Evolutionary conservation across 306 rosid species (phyloP), one percentile per base, ranked within the genome.

Genomic region (Hylodesmum podocarpum): DNA sequence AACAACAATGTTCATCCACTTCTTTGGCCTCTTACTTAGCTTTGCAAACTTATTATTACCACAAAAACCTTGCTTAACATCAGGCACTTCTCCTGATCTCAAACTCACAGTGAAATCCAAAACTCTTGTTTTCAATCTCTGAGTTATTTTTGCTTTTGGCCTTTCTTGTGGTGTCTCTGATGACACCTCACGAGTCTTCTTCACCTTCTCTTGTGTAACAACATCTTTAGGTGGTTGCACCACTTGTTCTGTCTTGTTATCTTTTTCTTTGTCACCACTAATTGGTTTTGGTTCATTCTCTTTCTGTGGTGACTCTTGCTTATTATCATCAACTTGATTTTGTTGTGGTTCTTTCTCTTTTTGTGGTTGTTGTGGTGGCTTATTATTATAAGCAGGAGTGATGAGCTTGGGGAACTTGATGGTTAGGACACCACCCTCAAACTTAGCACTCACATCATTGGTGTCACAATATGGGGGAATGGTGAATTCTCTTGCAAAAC

Each of bases 401-500:
- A 61, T 73, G 3, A 50, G 25, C 40, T 88, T 90, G 0, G 93
- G 89, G 2, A 83, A 70, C 57, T 67, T 90, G 78, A 89, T 50
- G 14, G 78, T 28, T 10, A 91, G 78, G 1, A 84, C 12, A 66
- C 89, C 89, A 22, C 34, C 78, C 18, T 88, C 92, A 73, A 83
- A 88, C n/a, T 78, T 91, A 3, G 96, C 97, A 19, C 51, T 15
- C 73, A 90, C 82, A 2, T 63, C 65, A 5, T 72, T 34, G 33
- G 64, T n/a, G 75, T 86, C 80, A 37, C 87, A 83, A 63, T 87
- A 64, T 53, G 81, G 4, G 27, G 89, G 72, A 62, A 94, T 31
- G 1, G 83, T 15, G 39, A 89, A 79, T 63, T 94, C 96, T 57
- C 69, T 89, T 1, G 11, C 3, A 58, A 89, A 90, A 36, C 91